Conservation (phyloP, 805 yeast species). For the Saccharomycopsis fermentans region DNA sequence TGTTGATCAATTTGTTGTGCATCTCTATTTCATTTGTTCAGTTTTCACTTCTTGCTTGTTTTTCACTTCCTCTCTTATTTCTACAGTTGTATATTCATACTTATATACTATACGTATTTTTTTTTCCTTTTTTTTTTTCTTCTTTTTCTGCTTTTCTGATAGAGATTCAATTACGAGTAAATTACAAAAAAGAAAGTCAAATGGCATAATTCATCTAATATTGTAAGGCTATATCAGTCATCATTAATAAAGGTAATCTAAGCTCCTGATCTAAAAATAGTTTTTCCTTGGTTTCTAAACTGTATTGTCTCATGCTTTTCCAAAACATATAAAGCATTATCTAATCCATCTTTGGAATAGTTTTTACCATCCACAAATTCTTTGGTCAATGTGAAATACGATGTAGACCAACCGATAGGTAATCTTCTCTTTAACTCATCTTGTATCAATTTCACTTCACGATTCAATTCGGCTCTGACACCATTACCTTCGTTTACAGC, state of each 20-base stretch:
- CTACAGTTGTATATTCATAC: neutral
- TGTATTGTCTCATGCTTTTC: constrained; percentile 85
- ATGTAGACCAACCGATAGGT: constrained; percentile 95
- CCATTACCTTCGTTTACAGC: constrained; percentile 69
- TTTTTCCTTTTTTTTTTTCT: neutral
- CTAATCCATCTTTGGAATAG: constrained; percentile 62
- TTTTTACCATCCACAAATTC: constrained; percentile 67
- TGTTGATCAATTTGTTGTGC: neutral
- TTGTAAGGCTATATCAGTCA: too few species aligned
- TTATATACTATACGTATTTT: neutral
- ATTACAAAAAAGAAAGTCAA: too few species aligned
- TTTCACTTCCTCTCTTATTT: neutral
- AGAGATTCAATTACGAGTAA: too few species aligned
- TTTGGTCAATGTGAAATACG: constrained; percentile 69
- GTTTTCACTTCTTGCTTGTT: neutral
- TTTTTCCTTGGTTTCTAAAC: constrained; percentile 78
- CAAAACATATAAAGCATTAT: constrained; percentile 68
- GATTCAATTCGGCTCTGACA: constrained; percentile 43
- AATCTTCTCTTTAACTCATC: constrained; percentile 78
- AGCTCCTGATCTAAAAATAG: constrained; percentile 66
- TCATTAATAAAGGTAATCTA: neutral
- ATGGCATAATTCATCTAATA: too few species aligned
- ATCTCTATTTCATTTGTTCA: neutral
- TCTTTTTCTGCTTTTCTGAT: too few species aligned
- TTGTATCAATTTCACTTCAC: constrained; percentile 72